Conservation (phyloP, 139 green algal species). For the Haematococcus lacustris region DNA sequence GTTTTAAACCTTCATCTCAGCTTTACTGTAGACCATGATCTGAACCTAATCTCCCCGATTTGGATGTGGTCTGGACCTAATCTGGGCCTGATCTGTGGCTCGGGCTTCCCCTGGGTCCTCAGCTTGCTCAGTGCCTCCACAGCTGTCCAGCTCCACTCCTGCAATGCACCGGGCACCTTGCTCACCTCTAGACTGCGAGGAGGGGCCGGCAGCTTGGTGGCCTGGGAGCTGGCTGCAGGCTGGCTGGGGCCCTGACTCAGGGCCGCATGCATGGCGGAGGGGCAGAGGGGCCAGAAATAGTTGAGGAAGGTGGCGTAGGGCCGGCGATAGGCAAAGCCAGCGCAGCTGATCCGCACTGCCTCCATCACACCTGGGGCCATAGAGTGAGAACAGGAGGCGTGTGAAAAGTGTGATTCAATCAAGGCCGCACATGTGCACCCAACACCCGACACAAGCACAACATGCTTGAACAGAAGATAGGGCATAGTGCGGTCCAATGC, state of each 20-base stretch:
- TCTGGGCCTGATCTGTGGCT: no score
- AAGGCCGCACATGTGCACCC: not conserved
- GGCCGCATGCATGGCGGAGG: conserved; percentile 21
- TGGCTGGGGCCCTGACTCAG: conserved; percentile 23
- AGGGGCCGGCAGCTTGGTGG: conserved; percentile 6
- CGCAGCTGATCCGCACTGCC: conserved; percentile 92
- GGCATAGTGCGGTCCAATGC: no score
- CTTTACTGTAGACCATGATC: no score
- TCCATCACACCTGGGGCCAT: conserved; percentile 94
- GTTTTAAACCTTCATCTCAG: no score
- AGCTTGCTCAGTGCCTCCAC: not conserved
- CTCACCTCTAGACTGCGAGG: not conserved
- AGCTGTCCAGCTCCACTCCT: not conserved
- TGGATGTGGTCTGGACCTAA: no score
- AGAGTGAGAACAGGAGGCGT: no score
- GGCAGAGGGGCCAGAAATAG: conserved; percentile 81
- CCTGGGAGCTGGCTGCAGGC: not conserved
- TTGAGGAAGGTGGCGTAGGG: conserved; percentile 84
- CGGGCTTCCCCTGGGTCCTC: not conserved
- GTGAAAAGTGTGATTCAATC: not conserved
- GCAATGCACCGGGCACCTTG: not conserved
- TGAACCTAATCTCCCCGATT: no score
- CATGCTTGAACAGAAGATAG: no score
- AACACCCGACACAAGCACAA: no score
- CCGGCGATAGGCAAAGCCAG: conserved; percentile 78